Evolutionary conservation across 2,329 filamentous ascomycete species (phyloP).

Genomic region (Fusarium nelsonii): DNA sequence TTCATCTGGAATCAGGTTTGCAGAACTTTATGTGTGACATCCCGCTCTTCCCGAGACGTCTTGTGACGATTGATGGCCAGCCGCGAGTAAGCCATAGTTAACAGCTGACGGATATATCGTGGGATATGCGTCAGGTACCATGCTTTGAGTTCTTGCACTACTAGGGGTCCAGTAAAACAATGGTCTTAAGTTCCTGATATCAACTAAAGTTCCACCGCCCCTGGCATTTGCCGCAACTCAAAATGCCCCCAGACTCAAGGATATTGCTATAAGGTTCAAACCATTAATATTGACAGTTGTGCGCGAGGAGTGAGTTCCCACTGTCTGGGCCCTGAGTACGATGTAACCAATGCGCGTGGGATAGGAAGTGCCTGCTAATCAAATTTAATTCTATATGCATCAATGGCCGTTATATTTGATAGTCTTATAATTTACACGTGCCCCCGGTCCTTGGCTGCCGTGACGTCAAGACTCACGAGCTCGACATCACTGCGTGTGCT

Average conservation of each 20-base stretch:
- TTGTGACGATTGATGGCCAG: neutral
- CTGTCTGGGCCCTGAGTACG: neutral
- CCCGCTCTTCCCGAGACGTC: neutral
- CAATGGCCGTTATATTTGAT: neutral
- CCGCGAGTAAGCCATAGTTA: neutral
- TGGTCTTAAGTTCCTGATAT: neutral
- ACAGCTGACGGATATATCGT: neutral
- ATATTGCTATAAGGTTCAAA: too few species aligned
- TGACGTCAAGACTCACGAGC: slow-evolving; percentile 15
- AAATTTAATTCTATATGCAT: neutral
- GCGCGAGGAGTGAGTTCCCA: too few species aligned
- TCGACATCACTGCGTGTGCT: slow-evolving; percentile 30
- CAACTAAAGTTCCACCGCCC: neutral
- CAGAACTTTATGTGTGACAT: neutral
- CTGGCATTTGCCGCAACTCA: neutral
- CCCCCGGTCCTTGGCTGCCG: neutral
- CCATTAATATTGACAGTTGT: neutral
- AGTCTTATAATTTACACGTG: neutral
- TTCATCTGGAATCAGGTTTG: neutral
- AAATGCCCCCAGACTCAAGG: neutral
- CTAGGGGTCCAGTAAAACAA: neutral
- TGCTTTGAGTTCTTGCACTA: neutral
- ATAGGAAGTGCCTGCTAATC: neutral
- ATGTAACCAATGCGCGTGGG: neutral
- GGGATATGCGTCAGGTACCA: neutral